Conservation (phyloP, 2,329 filamentous ascomycete genomes). For the Ceratocystis albifundus region DNA sequence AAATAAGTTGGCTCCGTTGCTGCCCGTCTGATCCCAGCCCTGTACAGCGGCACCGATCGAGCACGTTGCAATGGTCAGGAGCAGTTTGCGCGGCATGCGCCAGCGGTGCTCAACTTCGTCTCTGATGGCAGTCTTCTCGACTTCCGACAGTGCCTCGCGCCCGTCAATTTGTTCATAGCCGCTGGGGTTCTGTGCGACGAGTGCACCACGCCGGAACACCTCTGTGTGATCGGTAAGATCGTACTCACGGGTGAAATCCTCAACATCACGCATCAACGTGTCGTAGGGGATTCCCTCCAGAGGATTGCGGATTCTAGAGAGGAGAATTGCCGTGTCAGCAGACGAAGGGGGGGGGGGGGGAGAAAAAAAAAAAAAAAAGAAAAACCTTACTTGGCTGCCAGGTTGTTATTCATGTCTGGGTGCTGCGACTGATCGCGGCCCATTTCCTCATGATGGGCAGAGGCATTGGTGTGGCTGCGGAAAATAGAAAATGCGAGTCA, state of each 20-base stretch:
- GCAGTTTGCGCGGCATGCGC: slow-evolving; percentile 37
- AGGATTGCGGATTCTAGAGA: slow-evolving; percentile 36
- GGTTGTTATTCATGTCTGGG: slow-evolving; percentile 29
- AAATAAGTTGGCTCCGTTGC: slow-evolving; percentile 49
- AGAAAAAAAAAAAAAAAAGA: too few relatives aligned
- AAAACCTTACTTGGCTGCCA: slow-evolving; percentile 36
- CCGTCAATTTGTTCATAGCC: slow-evolving; percentile 25
- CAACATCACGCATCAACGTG: slow-evolving; percentile 43
- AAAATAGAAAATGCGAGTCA: background rate
- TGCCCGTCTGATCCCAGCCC: slow-evolving; percentile 54
- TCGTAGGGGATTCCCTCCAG: slow-evolving; percentile 40
- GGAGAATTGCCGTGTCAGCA: background rate
- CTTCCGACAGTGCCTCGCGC: slow-evolving; percentile 28
- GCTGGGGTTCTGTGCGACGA: slow-evolving; percentile 30
- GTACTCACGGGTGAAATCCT: slow-evolving; percentile 39
- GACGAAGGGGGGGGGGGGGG: too few relatives aligned
- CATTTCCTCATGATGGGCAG: slow-evolving; percentile 23
- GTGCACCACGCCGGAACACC: slow-evolving; percentile 32
- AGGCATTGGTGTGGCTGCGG: slow-evolving; percentile 11
- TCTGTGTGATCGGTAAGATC: slow-evolving; percentile 39
- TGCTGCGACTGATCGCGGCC: background rate
- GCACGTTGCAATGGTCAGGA: slow-evolving; percentile 40
- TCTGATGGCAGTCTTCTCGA: slow-evolving; percentile 31
- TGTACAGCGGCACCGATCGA: slow-evolving; percentile 46
- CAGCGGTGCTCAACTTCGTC: slow-evolving; percentile 48